Base-by-base conservation (phyloP, 1,284 basidiomycete species). In the Ceratobasidium sp. region DNA sequence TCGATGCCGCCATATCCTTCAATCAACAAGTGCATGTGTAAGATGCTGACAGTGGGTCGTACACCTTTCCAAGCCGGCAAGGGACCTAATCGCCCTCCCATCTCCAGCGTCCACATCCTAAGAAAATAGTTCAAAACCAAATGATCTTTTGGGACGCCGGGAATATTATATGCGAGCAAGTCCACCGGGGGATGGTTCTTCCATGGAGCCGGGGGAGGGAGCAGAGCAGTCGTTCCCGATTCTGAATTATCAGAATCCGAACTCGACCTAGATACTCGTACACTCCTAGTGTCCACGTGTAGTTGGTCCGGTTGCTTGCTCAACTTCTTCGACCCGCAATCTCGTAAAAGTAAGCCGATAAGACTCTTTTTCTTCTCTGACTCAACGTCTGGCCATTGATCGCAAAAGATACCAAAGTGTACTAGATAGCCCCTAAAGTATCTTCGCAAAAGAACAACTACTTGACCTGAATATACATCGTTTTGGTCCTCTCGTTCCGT, bases 351-450 rank as follows among this genome's bases (percentile, higher is more conserved):
- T 32, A 5, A 12, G 28, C 10, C 9, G 16, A 53, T 30, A 9
- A 32, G 12, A 3, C 16, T 67, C 4, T n/a, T 36, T 53, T 18
- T 26, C 21, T 5, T 41, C 4, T 28, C 21, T n/a, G 1, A 21
- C 36, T 2, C 34, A 50, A 39, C 10, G 26, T 2, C 23, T 50
- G 26, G 21, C 64, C 64, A 67, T 14, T 26, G 18, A 28, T 53
- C 50, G n/a, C 50, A 67, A n/a, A 34, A 67, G 16, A 39, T 21
- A 12, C 39, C 50, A 30, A 67, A 67, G 18, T 48, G 26, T 26
- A 21, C 8, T 23, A 67, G 21, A 21, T 53, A 26, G 10, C 45
- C 34, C 36, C 26, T n/a, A 8, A 53, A 16, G 18, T 39, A 53
- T 16, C 2, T 45, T 21, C 30, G 34, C 14, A 67, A 50, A 34